Percentiles rank a stretch among this genome's conserved stretches.
Conservation (phyloP, 768 basidiomycete species). For the Tulasnella sp. region DNA sequence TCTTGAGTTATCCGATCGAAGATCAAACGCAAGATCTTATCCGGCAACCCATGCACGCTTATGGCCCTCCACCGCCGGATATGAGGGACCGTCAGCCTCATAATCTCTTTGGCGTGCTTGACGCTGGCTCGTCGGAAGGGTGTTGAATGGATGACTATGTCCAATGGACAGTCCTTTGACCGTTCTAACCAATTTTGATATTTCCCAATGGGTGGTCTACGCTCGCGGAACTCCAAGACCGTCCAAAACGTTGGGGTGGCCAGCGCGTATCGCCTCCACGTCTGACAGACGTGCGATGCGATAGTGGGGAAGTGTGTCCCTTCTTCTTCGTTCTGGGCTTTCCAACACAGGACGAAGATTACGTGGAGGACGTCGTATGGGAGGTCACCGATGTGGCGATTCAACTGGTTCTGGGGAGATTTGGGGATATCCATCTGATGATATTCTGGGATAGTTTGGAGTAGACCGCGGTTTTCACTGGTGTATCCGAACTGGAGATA, state of each 20-base stretch:
- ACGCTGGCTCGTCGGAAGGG: not conserved
- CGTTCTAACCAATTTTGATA: not conserved
- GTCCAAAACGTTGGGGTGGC: constrained; percentile 27
- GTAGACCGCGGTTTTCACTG: too few species aligned
- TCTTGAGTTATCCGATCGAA: constrained; percentile 46
- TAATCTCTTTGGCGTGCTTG: not conserved
- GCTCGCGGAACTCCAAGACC: not conserved
- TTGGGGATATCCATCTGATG: not conserved
- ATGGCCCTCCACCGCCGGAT: constrained; percentile 33
- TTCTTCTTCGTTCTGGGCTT: not conserved
- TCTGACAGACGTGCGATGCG: not conserved
- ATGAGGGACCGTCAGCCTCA: not conserved
- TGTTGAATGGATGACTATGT: not conserved
- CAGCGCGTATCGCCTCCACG: constrained; percentile 24
- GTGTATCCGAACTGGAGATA: too few species aligned
- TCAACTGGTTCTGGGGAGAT: not conserved
- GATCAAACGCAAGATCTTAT: constrained; percentile 44
- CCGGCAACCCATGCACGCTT: not conserved
- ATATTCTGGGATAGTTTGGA: not conserved
- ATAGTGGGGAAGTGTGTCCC: not conserved
- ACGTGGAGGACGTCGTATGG: not conserved
- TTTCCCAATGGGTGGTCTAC: not conserved
- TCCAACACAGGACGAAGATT: not conserved
- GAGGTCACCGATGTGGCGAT: not conserved
- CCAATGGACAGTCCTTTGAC: not conserved